These are phyloP conservation scores for Beta vulgaris DNA, from an alignment of 148 eudicot genomes.

Conservation along the genomic window DNA sequence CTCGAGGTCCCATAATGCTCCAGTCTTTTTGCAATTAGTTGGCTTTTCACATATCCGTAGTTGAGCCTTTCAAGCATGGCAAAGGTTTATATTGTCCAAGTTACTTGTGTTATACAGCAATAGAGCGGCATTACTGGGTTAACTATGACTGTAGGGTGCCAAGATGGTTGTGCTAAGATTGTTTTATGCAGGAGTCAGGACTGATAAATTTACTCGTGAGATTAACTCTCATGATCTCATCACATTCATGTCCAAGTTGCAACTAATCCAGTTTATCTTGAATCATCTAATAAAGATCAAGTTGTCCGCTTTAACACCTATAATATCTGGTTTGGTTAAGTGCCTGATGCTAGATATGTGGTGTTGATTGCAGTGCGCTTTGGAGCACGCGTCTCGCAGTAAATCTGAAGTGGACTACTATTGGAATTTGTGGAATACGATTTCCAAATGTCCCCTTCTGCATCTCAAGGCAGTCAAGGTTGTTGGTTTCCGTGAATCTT, in stretches of 20 bases:
- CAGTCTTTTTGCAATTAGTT: no score
- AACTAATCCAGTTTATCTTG: background rate
- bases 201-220: no score
- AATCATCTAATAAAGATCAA: background rate
- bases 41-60: no score
- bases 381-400: background rate
- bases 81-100: no score
- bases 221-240: no score
- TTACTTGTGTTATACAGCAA: no score
- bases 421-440: slow-evolving; percentile 30
- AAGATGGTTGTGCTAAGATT: no score
- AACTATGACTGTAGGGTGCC: no score
- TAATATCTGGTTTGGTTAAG: background rate
- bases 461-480: slow-evolving; percentile 30
- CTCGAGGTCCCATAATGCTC: no score
- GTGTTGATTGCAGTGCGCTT: slow-evolving; percentile 19
- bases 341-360: background rate
- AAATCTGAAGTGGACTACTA: slow-evolving; percentile 6
- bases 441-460: slow-evolving; percentile 27
- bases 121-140: no score
- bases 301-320: background rate
- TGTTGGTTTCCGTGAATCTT: slow-evolving; percentile 16
- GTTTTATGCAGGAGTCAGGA: no score
- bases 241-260: background rate
- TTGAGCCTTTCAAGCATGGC: no score